Evolutionary conservation across 305 asterid genomes (phyloP).

Genomic region (Salvia sclarea): DNA sequence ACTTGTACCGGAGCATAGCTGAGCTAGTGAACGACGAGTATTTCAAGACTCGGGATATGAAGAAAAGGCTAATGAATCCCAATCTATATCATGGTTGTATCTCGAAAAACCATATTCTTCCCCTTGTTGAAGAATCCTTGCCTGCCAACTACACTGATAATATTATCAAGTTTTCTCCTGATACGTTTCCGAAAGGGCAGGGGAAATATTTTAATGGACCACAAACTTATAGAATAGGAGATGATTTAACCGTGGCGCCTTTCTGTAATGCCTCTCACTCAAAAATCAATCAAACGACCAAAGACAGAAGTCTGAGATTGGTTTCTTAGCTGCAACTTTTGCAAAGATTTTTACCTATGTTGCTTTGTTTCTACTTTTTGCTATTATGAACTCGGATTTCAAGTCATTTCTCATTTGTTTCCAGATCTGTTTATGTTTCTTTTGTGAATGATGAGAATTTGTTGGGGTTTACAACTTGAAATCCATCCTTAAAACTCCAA

Average conservation of each 20-base stretch:
- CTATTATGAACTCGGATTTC: too few relatives aligned
- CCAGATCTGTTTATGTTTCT: too few relatives aligned
- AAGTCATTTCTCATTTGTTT: too few relatives aligned
- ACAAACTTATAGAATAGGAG: conserved; percentile 8
- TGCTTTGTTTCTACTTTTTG: too few relatives aligned
- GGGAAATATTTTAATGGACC: conserved; percentile 5
- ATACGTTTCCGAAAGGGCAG: not conserved
- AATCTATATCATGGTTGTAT: conserved; percentile 14
- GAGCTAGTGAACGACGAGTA: not conserved
- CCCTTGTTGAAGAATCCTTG: not conserved
- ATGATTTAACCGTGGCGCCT: conserved; percentile 24
- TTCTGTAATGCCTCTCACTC: not conserved
- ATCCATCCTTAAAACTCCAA: too few relatives aligned
- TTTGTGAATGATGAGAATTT: too few relatives aligned
- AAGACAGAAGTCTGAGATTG: not conserved
- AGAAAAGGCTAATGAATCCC: conserved; percentile 14
- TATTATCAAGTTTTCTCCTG: not conserved
- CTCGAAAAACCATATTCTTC: too few relatives aligned
- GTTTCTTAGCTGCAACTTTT: too few relatives aligned
- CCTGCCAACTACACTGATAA: not conserved
- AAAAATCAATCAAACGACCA: too few relatives aligned
- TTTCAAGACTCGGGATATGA: not conserved
- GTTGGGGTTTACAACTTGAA: too few relatives aligned
- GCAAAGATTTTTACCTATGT: too few relatives aligned
- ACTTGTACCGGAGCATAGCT: not conserved